Evolutionary conservation across 75 land plant species (phyloP), one percentile per base, ranked within the genome.

Genomic region (Cupressus sempervirens): DNA sequence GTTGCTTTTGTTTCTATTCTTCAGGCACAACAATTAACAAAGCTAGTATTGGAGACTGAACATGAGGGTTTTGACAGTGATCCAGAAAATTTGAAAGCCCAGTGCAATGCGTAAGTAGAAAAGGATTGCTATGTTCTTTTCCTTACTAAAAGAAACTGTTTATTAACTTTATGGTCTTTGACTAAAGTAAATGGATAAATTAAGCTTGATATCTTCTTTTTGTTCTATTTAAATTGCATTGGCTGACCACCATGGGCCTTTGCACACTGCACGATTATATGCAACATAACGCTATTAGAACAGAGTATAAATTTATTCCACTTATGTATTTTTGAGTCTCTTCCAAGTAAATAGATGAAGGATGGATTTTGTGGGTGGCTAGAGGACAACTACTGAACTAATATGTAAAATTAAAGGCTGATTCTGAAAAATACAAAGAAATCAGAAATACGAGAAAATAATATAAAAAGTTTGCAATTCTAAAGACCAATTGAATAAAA

Each of bases 41-140:
- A 68, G 16, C 84, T 89, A 30, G 90, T 84, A 62, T 65, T 87
- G 86, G 90, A 89, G 79, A 65, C 86, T 75, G 90, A 89, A 53
- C 90, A 89, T 0, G 90, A 88, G 35, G 83, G 76, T 52, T 89
- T 87, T 83, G 89, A 89, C 80, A 89, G 83, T 75, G 88, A 89
- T 76, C 83, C 86, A 58, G 84, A 79, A 65, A 89, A 87, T 80
- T 82, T 88, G 68, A 89, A 89, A 34, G 84, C 90, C 48, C 89
- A 87, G 26, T 89, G 90, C 86, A 89, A 89, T 58, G 85, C 80
- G 90, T 87, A 85, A 81, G 89, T 65, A 56, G 29, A 38, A 54
- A 4, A 43, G 29, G 56, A 38, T 38, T 40, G 40, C 43, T 38
- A 20, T 76, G 20, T 40, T 14, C 4, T 36, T 9, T 76, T 76